Percentiles rank a stretch among this genome's conserved stretches.
Evolutionary conservation across 1,139 yeast species (phyloP).

Genomic region (Geotrichum reessii): DNA sequence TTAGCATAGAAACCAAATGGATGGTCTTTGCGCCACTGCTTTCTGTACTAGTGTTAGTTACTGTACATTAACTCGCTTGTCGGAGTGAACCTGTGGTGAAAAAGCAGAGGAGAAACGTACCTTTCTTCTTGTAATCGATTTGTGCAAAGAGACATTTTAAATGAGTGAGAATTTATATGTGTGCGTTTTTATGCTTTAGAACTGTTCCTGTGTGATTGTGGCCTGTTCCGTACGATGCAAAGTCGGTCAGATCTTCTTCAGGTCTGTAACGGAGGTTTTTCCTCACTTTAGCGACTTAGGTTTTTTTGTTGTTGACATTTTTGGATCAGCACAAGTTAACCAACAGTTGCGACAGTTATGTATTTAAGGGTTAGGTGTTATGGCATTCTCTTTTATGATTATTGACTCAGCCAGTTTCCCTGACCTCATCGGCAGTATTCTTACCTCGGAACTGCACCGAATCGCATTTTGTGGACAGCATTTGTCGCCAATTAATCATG

Average conservation of each 20-base stretch:
- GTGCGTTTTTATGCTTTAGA: no score
- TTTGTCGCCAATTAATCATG: not conserved
- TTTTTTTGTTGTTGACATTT: not conserved
- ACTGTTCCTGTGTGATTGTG: not conserved
- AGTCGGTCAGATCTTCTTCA: not conserved
- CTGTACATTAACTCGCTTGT: not conserved
- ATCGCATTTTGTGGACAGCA: not conserved
- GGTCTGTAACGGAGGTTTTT: not conserved
- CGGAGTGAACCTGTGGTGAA: not conserved
- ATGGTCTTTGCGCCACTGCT: conserved; percentile 97
- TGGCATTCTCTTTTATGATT: not conserved
- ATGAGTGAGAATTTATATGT: no score
- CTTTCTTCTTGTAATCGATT: conserved; percentile 55
- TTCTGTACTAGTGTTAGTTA: conserved; percentile 40
- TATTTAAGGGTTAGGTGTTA: not conserved
- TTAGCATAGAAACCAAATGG: conserved; percentile 96
- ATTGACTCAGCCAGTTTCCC: not conserved
- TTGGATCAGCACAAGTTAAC: not conserved
- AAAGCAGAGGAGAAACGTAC: not conserved
- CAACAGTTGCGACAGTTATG: not conserved
- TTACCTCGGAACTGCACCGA: not conserved
- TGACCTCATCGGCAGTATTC: not conserved
- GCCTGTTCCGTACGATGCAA: not conserved
- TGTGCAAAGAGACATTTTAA: conserved; percentile 46
- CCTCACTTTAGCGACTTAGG: not conserved